phyloP scores from a whole-genome alignment of 2,329 filamentous ascomycete genomes.

The Colletotrichum sidae region DNA sequence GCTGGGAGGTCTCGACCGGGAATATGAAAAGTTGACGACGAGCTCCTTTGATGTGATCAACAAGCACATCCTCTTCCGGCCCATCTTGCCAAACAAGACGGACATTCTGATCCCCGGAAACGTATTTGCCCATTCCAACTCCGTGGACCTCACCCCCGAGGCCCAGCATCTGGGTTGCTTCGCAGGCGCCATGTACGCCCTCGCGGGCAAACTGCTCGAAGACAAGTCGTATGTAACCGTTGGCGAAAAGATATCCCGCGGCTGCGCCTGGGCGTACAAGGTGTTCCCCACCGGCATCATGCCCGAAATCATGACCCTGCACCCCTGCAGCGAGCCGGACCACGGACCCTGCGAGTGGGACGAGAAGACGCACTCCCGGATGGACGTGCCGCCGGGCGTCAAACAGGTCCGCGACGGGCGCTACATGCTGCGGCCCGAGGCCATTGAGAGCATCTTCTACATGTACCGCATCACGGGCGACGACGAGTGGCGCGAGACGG shows the following conservation, averaged over 20 bases:
- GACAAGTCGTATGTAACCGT: constrained; percentile 58
- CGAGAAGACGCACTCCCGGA: constrained; percentile 42
- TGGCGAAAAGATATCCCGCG: constrained; percentile 61
- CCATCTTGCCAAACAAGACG: constrained; percentile 69
- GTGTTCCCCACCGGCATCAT: constrained; percentile 63
- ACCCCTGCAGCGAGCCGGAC: constrained; percentile 46
- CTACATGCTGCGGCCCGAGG: constrained; percentile 61
- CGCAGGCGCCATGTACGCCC: constrained; percentile 72
- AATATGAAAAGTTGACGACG: constrained; percentile 75
- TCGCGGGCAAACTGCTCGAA: constrained; percentile 69
- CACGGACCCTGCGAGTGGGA: constrained; percentile 51
- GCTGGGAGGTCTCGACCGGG: constrained; percentile 71
- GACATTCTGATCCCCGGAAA: constrained; percentile 71
- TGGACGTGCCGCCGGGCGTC: constrained; percentile 65
- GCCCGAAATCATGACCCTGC: constrained; percentile 60
- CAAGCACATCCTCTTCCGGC: constrained; percentile 74
- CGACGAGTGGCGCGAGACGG: constrained; percentile 54
- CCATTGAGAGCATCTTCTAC: constrained; percentile 64
- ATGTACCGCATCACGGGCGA: constrained; percentile 64
- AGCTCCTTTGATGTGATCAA: constrained; percentile 70
- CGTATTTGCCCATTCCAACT: constrained; percentile 44
- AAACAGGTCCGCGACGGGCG: constrained; percentile 59
- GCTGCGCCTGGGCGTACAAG: constrained; percentile 67
- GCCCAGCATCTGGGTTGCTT: constrained; percentile 73
- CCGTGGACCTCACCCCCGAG: constrained; percentile 48